A percentile compares a stretch with the other conserved stretches of the same genome.
Evolutionary conservation across 495 filamentous ascomycete species (phyloP).

Genomic region (Penicillium pulvis): DNA sequence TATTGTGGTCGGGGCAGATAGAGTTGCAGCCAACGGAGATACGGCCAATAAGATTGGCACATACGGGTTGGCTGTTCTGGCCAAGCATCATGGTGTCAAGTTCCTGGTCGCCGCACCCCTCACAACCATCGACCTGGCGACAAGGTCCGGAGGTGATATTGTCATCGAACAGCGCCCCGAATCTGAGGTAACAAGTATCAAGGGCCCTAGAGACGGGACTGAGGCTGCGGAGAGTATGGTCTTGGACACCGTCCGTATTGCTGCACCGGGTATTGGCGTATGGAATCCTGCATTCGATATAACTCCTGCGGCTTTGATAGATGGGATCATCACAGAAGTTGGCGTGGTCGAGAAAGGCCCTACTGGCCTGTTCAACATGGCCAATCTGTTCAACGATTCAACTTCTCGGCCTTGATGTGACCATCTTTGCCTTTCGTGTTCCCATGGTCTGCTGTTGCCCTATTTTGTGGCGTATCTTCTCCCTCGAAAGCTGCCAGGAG

Average conservation of each 20-base stretch:
- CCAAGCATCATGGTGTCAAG: conserved; percentile 82
- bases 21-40: conserved; percentile 94
- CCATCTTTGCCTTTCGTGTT: conserved; percentile 15
- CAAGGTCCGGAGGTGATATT: conserved; percentile 72
- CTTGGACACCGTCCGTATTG: conserved; percentile 74
- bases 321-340: conserved; percentile 91
- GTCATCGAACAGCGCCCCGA: conserved; percentile 82
- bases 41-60: conserved; percentile 99
- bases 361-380: conserved; percentile 78
- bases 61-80: conserved; percentile 85
- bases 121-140: conserved; percentile 88
- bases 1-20: conserved; percentile 91
- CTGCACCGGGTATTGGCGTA: conserved; percentile 76
- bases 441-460: not conserved
- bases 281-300: conserved; percentile 99
- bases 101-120: conserved; percentile 94
- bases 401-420: conserved; percentile 12
- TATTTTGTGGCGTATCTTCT: conserved; percentile 2
- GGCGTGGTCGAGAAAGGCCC: conserved; percentile 78
- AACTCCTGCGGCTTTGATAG: conserved; percentile 82
- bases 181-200: conserved; percentile 78
- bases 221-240: conserved; percentile 51
- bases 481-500: conserved; percentile 52
- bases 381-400: conserved; percentile 46
- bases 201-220: conserved; percentile 62